Percentiles rank a stretch among this genome's conserved stretches.
phyloP scores from a whole-genome alignment of 768 basidiomycete genomes.

The Rhodotorula babjevae region DNA sequence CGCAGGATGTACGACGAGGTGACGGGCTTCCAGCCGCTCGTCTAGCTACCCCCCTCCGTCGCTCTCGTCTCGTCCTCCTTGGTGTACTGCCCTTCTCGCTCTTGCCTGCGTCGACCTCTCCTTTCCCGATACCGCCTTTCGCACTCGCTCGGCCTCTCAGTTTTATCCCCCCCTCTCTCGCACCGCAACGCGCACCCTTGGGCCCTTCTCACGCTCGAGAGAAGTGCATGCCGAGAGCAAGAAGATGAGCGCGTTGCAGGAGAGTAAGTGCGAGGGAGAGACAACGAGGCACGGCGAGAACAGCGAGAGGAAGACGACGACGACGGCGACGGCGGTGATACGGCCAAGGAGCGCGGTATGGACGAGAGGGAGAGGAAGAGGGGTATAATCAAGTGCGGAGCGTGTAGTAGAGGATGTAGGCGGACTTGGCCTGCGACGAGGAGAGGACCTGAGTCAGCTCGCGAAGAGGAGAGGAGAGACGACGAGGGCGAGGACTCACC shows the following conservation, averaged over 20 bases:
- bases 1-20: slow-evolving; percentile 89
- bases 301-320: background rate
- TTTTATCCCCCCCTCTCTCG: no score
- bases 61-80: background rate
- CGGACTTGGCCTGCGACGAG: slow-evolving; percentile 39
- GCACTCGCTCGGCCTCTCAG: no score
- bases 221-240: no score
- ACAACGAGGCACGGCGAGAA: background rate
- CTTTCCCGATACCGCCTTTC: no score
- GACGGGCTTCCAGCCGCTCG: slow-evolving; percentile 60
- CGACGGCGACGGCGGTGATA: background rate
- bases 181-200: no score
- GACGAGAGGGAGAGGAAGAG: no score
- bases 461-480: background rate
- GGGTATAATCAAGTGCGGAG: slow-evolving; percentile 8
- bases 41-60: background rate
- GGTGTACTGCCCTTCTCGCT: background rate
- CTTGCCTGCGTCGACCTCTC: no score
- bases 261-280: no score
- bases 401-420: slow-evolving; percentile 46
- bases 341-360: background rate
- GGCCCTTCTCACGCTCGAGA: no score
- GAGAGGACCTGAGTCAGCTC: background rate
- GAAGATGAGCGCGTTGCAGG: no score
- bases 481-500: background rate